Percentiles rank a stretch among this genome's conserved stretches.
Conservation (phyloP, 306 rosid genomes). For the Fragaria ananassa region DNA sequence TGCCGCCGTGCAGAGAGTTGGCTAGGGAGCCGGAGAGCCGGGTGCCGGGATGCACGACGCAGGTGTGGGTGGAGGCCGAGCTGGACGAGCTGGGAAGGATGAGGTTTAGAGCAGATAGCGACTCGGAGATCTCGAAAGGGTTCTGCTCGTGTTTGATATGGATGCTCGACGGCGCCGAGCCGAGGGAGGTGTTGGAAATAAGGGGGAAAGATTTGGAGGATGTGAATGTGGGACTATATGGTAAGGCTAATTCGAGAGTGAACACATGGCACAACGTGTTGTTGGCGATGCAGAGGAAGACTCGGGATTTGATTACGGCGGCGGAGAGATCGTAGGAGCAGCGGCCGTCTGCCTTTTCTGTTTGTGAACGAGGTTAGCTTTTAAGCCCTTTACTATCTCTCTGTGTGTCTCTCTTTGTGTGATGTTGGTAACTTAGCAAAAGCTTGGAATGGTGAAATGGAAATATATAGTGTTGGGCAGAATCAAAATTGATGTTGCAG, state of each 20-base stretch:
- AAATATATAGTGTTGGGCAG: background rate
- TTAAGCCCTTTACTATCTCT: background rate
- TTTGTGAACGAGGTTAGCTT: slow-evolving; percentile 4
- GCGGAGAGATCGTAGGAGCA: background rate
- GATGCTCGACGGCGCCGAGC: slow-evolving; percentile 61
- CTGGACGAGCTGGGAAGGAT: slow-evolving; percentile 45
- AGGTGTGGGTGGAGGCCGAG: slow-evolving; percentile 69
- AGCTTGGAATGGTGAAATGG: background rate
- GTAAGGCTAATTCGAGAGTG: slow-evolving; percentile 54
- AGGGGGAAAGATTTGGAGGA: slow-evolving; percentile 39
- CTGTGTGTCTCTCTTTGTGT: background rate
- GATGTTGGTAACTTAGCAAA: background rate
- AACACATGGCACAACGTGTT: slow-evolving; percentile 75
- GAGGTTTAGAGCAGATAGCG: slow-evolving; percentile 71
- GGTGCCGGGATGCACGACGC: slow-evolving; percentile 59
- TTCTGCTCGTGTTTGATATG: slow-evolving; percentile 72
- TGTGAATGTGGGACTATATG: slow-evolving; percentile 49
- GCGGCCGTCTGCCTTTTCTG: slow-evolving; percentile 7
- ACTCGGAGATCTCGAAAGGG: slow-evolving; percentile 79
- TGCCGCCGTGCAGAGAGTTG: slow-evolving; percentile 37
- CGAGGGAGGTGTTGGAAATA: slow-evolving; percentile 45
- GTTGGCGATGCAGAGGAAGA: slow-evolving; percentile 57
- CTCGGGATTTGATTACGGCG: slow-evolving; percentile 36
- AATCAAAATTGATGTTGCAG: background rate
- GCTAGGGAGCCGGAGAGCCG: slow-evolving; percentile 43